A percentile compares a stretch with the other conserved stretches of the same genome.
These are phyloP conservation scores for Blastobotrys elegans DNA, from an alignment of 1,139 yeast genomes.

Conservation along the genomic window DNA sequence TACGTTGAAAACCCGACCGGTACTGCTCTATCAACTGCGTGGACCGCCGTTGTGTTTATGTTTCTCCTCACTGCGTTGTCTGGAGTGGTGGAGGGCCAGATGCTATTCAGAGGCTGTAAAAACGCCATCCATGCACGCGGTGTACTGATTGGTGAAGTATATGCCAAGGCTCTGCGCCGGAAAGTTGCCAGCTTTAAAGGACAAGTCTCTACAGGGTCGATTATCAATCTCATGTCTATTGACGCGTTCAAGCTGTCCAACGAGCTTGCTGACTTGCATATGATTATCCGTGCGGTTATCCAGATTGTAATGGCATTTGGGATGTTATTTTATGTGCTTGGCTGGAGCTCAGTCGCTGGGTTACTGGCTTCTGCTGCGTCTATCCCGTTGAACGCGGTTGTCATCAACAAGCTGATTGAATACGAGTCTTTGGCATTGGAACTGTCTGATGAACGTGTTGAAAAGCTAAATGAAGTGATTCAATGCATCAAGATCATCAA, in stretches of 20 bases:
- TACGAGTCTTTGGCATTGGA: conserved; percentile 67
- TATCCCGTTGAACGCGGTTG: conserved; percentile 67
- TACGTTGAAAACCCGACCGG: conserved; percentile 57
- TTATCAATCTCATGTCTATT: conserved; percentile 89
- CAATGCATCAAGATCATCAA: conserved; percentile 90
- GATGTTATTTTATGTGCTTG: conserved; percentile 65
- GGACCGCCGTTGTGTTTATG: conserved; percentile 1
- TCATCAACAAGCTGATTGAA: conserved; percentile 57
- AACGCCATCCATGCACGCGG: conserved; percentile 84
- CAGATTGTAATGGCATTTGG: conserved; percentile 64
- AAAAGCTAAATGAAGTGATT: conserved; percentile 87
- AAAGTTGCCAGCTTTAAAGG: conserved; percentile 85
- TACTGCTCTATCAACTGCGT: not conserved
- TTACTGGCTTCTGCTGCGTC: conserved; percentile 66
- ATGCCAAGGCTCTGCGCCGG: no score
- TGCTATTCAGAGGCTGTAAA: no score
- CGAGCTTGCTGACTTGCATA: conserved; percentile 81
- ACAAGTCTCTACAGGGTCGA: no score
- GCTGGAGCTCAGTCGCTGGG: conserved; percentile 90
- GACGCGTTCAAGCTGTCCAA: conserved; percentile 92
- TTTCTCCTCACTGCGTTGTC: no score
- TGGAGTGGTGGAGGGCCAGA: no score
- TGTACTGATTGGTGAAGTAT: conserved; percentile 73
- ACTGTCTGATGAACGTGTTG: conserved; percentile 83
- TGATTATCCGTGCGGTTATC: conserved; percentile 62